Evolutionary conservation across 805 yeast species (phyloP).

Genomic region (Brettanomyces custersianus): DNA sequence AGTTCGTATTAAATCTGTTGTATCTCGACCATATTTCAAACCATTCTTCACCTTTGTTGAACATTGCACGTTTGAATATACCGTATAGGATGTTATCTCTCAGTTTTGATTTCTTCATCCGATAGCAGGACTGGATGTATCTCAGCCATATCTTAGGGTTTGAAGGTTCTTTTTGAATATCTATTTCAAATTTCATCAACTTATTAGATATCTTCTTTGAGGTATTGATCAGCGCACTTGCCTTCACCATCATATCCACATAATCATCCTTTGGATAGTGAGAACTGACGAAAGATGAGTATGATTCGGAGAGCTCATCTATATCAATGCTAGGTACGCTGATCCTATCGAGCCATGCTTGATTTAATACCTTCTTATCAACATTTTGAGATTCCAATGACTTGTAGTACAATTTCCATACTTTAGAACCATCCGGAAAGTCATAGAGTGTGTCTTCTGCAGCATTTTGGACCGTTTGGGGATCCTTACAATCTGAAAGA

Average conservation of each 20-base stretch:
- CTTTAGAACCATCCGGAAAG: conserved; percentile 1
- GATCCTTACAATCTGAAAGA: not conserved
- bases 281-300: not conserved
- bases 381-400: not conserved
- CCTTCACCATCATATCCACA: not conserved
- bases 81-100: no score
- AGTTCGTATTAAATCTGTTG: not conserved
- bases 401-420: conserved; percentile 1
- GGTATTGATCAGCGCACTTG: not conserved
- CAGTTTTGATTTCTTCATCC: no score
- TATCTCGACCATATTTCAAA: not conserved
- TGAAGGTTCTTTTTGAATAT: no score
- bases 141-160: conserved; percentile 1
- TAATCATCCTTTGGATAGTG: not conserved
- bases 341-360: conserved; percentile 1
- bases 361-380: not conserved
- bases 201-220: not conserved
- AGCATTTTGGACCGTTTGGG: not conserved
- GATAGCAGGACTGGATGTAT: not conserved
- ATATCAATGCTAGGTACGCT: not conserved
- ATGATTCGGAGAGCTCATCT: not conserved
- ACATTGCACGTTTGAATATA: no score
- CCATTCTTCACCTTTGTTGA: not conserved
- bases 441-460: conserved; percentile 1
- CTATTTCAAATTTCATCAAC: conserved; percentile 1